Conservation (phyloP, 1,139 yeast species). For the Cylindricascospora bacillispora region DNA sequence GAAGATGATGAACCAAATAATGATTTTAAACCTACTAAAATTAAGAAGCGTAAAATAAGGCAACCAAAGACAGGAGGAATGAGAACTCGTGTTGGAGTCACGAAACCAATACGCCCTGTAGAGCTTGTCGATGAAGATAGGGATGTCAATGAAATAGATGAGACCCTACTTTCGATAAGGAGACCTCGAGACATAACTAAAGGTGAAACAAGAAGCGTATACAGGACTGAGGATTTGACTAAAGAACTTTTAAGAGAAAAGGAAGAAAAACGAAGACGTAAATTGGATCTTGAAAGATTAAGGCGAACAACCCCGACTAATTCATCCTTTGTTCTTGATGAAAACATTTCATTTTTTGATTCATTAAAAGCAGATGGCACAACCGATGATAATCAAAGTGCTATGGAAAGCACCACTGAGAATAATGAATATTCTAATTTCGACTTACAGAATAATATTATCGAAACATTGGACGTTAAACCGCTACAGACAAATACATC, state of each 20-base stretch:
- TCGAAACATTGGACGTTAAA: slow-evolving; percentile 1
- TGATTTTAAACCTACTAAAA: slow-evolving; percentile 22
- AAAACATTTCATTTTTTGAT: slow-evolving; percentile 45
- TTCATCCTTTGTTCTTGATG: slow-evolving; percentile 42
- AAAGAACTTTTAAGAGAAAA: slow-evolving; percentile 31
- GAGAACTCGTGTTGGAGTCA: too few relatives aligned
- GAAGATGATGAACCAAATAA: slow-evolving; percentile 13
- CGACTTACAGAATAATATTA: background rate
- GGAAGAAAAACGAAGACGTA: slow-evolving; percentile 23
- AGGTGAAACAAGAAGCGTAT: slow-evolving; percentile 21
- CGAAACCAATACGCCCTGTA: too few relatives aligned
- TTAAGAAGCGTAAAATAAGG: slow-evolving; percentile 19
- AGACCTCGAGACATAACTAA: slow-evolving; percentile 23
- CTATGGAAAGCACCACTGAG: background rate
- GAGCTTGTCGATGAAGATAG: slow-evolving; percentile 30
- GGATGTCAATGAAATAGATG: slow-evolving; percentile 31
- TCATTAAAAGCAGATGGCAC: slow-evolving; percentile 18
- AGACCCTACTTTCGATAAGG: slow-evolving; percentile 29
- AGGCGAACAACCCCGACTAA: too few relatives aligned
- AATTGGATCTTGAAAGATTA: slow-evolving; percentile 10
- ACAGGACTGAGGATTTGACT: slow-evolving; percentile 40
- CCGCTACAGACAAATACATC: too few relatives aligned
- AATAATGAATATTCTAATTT: background rate
- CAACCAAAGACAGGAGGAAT: slow-evolving; percentile 3
- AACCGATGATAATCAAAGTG: background rate